phyloP scores from a whole-genome alignment of 2,329 filamentous ascomycete species.

The Trichoderma sp. region DNA sequence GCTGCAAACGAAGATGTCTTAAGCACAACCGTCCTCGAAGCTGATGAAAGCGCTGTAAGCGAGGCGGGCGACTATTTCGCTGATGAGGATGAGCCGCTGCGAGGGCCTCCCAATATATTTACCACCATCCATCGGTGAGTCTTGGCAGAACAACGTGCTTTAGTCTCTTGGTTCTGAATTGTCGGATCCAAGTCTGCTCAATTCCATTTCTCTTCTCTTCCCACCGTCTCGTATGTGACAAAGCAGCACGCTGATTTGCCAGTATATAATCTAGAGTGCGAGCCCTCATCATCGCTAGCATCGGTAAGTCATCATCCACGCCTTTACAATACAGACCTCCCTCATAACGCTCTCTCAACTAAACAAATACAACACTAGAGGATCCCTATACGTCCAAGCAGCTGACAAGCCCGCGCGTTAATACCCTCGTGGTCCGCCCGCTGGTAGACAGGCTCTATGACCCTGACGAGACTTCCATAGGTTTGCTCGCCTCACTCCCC shows the following conservation, averaged over 20 bases:
- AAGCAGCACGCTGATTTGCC: slow-evolving; percentile 2
- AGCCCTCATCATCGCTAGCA: slow-evolving; percentile 29
- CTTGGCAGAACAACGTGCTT: background rate
- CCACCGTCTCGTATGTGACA: background rate
- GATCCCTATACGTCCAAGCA: slow-evolving; percentile 58
- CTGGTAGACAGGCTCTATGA: slow-evolving; percentile 69
- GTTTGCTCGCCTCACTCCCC: slow-evolving; percentile 36
- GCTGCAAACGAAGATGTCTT: background rate
- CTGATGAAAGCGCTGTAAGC: background rate
- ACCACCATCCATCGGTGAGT: slow-evolving; percentile 25
- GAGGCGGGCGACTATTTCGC: slow-evolving; percentile 5
- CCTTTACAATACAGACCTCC: background rate
- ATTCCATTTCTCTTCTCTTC: background rate
- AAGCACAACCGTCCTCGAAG: background rate
- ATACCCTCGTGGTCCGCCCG: slow-evolving; percentile 65
- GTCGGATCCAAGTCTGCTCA: background rate
- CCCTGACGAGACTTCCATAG: slow-evolving; percentile 63
- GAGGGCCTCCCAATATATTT: slow-evolving; percentile 15
- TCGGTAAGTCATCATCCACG: slow-evolving; percentile 22
- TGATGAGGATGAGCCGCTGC: background rate
- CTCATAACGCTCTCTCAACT: background rate
- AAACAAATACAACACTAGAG: slow-evolving; percentile 34
- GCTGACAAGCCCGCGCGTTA: slow-evolving; percentile 67
- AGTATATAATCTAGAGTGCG: slow-evolving; percentile 16
- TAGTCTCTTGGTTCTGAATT: no score